Conservation (phyloP, 192 early-diverging fungal genomes). For the Umbelopsis vinacea region DNA sequence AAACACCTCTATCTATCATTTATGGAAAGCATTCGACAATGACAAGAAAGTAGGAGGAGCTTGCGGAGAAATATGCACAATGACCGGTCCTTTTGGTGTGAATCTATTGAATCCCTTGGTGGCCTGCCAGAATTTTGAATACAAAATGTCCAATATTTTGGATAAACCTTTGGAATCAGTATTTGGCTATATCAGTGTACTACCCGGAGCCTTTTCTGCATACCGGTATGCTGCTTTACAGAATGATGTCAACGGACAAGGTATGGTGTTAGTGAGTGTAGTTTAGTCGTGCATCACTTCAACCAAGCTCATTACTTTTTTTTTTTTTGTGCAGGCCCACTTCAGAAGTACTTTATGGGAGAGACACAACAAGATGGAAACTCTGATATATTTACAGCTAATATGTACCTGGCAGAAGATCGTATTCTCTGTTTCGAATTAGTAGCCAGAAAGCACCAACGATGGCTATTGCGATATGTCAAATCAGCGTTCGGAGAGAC, state of each 20-base stretch:
- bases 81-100: conserved; percentile 70
- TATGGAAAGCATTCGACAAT: conserved; percentile 92
- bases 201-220: conserved; percentile 96
- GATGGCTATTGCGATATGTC: conserved; percentile 87
- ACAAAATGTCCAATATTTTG: conserved; percentile 97
- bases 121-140: conserved; percentile 97
- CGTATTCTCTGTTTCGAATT: conserved; percentile 97
- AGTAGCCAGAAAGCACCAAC: conserved; percentile 78
- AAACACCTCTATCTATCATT: conserved; percentile 82
- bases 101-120: conserved; percentile 87
- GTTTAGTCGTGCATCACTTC: too few relatives aligned
- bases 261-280: conserved; percentile 14
- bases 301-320: neutral
- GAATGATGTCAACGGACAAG: conserved; percentile 60
- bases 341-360: conserved; percentile 91
- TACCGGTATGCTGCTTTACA: conserved; percentile 88
- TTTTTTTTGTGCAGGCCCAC: conserved; percentile 41
- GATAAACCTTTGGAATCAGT: conserved; percentile 96
- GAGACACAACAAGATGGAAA: conserved; percentile 75
- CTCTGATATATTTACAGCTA: conserved; percentile 78
- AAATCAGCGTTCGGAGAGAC: conserved; percentile 88
- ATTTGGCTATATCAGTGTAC: conserved; percentile 95
- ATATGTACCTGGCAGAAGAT: conserved; percentile 94
- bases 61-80: conserved; percentile 92
- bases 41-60: conserved; percentile 86